These are phyloP conservation scores for Alternaria gansuensis DNA, from an alignment of 2,329 filamentous ascomycete species.

Conservation along the genomic window DNA sequence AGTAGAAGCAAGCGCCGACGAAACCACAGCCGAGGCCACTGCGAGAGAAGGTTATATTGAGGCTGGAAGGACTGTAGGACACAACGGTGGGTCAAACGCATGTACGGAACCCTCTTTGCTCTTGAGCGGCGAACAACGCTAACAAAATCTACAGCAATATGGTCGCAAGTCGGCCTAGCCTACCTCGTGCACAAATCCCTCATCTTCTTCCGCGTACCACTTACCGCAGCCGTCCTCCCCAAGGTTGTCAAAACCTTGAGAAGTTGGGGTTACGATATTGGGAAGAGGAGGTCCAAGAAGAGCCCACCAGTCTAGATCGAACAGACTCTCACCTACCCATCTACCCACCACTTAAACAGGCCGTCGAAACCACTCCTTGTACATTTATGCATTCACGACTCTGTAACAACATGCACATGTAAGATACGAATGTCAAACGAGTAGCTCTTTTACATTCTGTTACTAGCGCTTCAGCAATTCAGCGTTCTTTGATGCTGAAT, in stretches of 20 bases:
- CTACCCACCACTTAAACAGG: background rate
- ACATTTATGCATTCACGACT: conserved; percentile 24
- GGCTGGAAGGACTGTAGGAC: conserved; percentile 71
- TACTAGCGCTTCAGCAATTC: background rate
- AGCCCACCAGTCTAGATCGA: background rate
- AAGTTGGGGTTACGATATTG: conserved; percentile 94
- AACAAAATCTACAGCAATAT: conserved; percentile 62
- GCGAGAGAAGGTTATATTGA: conserved; percentile 43
- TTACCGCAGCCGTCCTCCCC: conserved; percentile 88
- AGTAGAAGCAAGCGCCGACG: conserved; percentile 55
- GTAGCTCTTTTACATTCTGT: background rate
- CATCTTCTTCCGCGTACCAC: conserved; percentile 92
- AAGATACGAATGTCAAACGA: conserved; percentile 15
- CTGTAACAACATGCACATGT: conserved; percentile 22
- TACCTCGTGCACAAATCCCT: conserved; percentile 98
- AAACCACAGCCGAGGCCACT: conserved; percentile 40
- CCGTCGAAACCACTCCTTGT: conserved; percentile 5
- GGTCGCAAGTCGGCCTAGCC: conserved; percentile 89
- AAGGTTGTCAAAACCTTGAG: conserved; percentile 92
- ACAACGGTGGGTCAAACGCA: conserved; percentile 68
- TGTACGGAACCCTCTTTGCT: conserved; percentile 67
- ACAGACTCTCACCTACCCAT: background rate
- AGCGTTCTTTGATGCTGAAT: background rate
- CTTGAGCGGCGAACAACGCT: conserved; percentile 14
- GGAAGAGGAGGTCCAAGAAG: conserved; percentile 69